Evolutionary conservation across 2,329 filamentous ascomycete species (phyloP), one percentile per base, ranked within the genome.

Genomic region (Calonectria multiphialidica): DNA sequence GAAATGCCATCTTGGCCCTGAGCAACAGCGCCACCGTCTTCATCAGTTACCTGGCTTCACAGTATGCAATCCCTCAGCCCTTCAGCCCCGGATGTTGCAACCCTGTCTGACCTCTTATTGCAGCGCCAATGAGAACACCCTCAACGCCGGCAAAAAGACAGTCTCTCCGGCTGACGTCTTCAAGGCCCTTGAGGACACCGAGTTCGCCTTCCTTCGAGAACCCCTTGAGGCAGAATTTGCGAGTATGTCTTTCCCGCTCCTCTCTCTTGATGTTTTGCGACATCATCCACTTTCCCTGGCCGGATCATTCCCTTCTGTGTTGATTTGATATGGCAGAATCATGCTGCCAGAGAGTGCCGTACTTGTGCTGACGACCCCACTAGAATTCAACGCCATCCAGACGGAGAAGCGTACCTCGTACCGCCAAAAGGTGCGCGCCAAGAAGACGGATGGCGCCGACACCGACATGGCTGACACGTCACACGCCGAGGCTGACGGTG

Each of bases 21-120:
- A 93, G 91, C 76, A 96, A 96, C 84, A 94, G 93, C 83, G 93
- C 94, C 9, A 96, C 93, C 1, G 92, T 97, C 0, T 97, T 97
- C 80, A 93, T 97, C 77, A 96, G 91, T 84, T 94, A 96, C 82
- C 86, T 97, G 37, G 92, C 93, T 53, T 89, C 91, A 73, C 90
- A 92, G 94, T 96, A 88, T 67, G 93, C 88, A 37, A 25, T 16
- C 2, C 33, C 33, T 16, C 37, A 3, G 45, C 23, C 21, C 21
- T 23, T 23, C n/a, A 35, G n/a, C 33, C 44, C 9, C n/a, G 9
- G 2, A 8, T 8, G 44, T 16, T 33, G 16, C 25, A 25, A 40
- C 35, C 15, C 16, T 15, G 35, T 23, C 53, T 59, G 23, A 59
- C 33, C 6, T 59, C 23, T 59, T 25, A 16, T 35, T 40, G 33